Evolutionary conservation across 192 early-diverging fungal species (phyloP).

Genomic region (Umbelopsis sp.): DNA sequence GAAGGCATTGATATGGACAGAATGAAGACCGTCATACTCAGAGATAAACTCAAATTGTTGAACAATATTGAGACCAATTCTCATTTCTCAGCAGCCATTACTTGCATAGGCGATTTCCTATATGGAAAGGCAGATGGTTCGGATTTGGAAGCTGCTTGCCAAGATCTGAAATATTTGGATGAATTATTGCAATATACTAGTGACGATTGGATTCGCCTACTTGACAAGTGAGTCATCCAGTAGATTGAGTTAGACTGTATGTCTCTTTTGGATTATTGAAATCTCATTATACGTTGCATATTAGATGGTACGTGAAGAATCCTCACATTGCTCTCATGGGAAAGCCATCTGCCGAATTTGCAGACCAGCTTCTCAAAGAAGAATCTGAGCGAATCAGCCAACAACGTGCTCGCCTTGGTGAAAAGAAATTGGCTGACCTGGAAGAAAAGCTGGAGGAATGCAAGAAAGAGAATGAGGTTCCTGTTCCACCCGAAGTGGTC

Average conservation of each 20-base stretch:
- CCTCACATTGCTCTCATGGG: constrained; percentile 49
- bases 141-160: constrained; percentile 44
- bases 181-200: constrained; percentile 42
- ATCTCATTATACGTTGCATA: background rate
- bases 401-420: constrained; percentile 47
- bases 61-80: constrained; percentile 43
- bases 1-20: constrained; percentile 62
- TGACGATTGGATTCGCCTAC: constrained; percentile 46
- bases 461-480: constrained; percentile 49
- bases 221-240: constrained; percentile 44
- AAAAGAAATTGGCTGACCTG: constrained; percentile 45
- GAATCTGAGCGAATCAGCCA: constrained; percentile 54
- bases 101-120: constrained; percentile 47
- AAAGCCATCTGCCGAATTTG: constrained; percentile 57
- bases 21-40: constrained; percentile 52
- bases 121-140: constrained; percentile 54
- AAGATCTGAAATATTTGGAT: constrained; percentile 48
- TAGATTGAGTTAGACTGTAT: background rate
- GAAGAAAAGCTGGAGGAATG: constrained; percentile 50
- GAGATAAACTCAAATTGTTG: constrained; percentile 50
- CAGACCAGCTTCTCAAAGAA: constrained; percentile 47
- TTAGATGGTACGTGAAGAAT: constrained; percentile 50
- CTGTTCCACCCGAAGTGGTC: constrained; percentile 56
- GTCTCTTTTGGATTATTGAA: too few relatives aligned
- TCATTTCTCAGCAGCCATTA: constrained; percentile 27